Conservation (phyloP, 208 protist genomes). For the Strigomonas galati region DNA sequence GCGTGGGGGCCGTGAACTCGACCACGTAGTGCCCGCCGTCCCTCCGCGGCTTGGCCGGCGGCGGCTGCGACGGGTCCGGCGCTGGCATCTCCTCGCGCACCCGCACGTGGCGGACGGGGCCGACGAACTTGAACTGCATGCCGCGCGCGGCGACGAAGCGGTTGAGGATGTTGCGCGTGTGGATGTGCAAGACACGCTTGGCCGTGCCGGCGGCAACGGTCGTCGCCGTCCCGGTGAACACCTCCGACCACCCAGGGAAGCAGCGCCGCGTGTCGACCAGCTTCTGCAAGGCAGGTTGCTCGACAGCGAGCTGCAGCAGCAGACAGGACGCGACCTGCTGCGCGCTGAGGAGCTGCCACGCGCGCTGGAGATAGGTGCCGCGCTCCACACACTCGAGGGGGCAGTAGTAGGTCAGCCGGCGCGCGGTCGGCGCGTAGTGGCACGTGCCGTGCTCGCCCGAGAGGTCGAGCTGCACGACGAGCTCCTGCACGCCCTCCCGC, state of each 20-base stretch:
- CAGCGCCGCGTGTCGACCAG: conserved; percentile 39
- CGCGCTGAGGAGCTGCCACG: conserved; percentile 65
- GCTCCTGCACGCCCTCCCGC: conserved; percentile 47
- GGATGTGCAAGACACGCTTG: conserved; percentile 19
- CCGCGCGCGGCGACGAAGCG: conserved; percentile 21
- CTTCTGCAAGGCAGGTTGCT: conserved; percentile 28
- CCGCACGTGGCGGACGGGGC: conserved; percentile 21
- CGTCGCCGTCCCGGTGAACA: conserved; percentile 19
- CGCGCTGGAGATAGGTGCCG: conserved; percentile 25
- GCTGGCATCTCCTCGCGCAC: conserved; percentile 2
- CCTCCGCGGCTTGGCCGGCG: neutral
- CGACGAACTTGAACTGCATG: conserved; percentile 43
- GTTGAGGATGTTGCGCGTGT: conserved; percentile 37
- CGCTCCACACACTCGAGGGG: conserved; percentile 59
- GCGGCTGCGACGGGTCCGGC: conserved; percentile 1
- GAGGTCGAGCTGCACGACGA: conserved; percentile 46
- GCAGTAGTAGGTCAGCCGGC: conserved; percentile 64
- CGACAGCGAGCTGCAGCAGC: conserved; percentile 54
- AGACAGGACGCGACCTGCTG: conserved; percentile 69
- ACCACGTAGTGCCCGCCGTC: conserved; percentile 39
- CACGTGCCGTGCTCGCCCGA: conserved; percentile 41
- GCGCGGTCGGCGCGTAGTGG: conserved; percentile 32
- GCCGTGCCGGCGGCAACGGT: conserved; percentile 17
- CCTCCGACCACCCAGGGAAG: conserved; percentile 58
- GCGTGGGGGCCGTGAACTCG: conserved; percentile 36